Evolutionary conservation across 2,329 filamentous ascomycete species (phyloP).

Genomic region (Neofusicoccum sp.): DNA sequence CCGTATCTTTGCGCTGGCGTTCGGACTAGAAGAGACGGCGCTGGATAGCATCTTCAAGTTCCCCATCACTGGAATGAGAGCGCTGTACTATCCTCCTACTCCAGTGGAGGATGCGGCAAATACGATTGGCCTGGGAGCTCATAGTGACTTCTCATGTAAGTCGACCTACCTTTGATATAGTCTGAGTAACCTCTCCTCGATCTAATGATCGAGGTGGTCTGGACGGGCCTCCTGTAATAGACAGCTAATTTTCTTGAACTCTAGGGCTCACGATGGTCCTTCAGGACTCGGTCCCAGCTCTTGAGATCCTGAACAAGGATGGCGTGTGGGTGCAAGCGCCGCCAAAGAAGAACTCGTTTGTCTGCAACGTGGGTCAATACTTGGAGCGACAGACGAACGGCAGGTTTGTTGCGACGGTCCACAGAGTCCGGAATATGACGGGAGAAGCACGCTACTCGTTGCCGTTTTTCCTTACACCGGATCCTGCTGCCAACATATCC

Average conservation of each 20-base stretch:
- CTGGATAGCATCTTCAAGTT: conserved; percentile 37
- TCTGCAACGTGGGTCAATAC: conserved; percentile 47
- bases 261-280: conserved; percentile 24
- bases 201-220: neutral
- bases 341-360: conserved; percentile 39
- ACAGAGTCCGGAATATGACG: conserved; percentile 43
- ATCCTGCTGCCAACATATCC: conserved; percentile 37
- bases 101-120: conserved; percentile 7
- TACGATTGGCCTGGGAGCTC: conserved; percentile 26
- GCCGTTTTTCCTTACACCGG: conserved; percentile 45
- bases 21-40: conserved; percentile 35
- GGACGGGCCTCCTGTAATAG: conserved; percentile 28
- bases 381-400: conserved; percentile 46
- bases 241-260: conserved; percentile 14
- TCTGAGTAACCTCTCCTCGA: neutral
- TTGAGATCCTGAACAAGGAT: conserved; percentile 48
- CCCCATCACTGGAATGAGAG: conserved; percentile 37
- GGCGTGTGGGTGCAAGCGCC: conserved; percentile 45
- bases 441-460: conserved; percentile 44
- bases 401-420: conserved; percentile 44
- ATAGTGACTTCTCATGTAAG: conserved; percentile 26
- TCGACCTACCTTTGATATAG: neutral
- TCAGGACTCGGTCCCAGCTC: conserved; percentile 19
- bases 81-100: conserved; percentile 26
- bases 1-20: conserved; percentile 32